A percentile compares a stretch with the other conserved stretches of the same genome.
Evolutionary conservation across 1,139 yeast species (phyloP).

Genomic region (Suhomyces ambrosiae): DNA sequence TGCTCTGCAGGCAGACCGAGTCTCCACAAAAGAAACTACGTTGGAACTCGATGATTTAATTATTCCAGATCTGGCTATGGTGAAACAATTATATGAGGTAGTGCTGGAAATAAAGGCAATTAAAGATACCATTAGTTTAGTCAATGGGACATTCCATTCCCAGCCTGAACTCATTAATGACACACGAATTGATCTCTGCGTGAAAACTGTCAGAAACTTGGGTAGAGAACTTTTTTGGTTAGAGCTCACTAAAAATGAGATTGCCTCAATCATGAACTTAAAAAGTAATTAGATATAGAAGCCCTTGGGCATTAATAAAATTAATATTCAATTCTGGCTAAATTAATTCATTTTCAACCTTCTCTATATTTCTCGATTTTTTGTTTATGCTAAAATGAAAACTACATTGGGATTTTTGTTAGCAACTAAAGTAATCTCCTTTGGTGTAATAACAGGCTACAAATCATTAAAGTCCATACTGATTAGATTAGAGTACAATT

Average conservation of each 20-base stretch:
- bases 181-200: conserved; percentile 50
- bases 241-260: conserved; percentile 39
- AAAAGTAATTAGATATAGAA: neutral
- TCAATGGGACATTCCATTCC: conserved; percentile 53
- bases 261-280: conserved; percentile 30
- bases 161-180: conserved; percentile 41
- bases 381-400: too few species aligned
- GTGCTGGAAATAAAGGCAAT: conserved; percentile 70
- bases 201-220: conserved; percentile 59
- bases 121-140: conserved; percentile 61
- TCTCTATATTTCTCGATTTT: too few species aligned
- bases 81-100: conserved; percentile 58
- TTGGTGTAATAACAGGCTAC: too few species aligned
- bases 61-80: conserved; percentile 45
- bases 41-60: conserved; percentile 39
- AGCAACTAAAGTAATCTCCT: too few species aligned
- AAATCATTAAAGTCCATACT: too few species aligned
- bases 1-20: conserved; percentile 21
- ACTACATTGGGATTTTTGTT: too few species aligned
- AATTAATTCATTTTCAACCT: too few species aligned
- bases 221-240: conserved; percentile 78
- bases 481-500: too few species aligned
- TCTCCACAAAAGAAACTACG: conserved; percentile 20
- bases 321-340: neutral
- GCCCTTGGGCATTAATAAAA: neutral